Evolutionary conservation across 768 basidiomycete species (phyloP).

Genomic region (Tylopilus plumbeoviolaceoides): DNA sequence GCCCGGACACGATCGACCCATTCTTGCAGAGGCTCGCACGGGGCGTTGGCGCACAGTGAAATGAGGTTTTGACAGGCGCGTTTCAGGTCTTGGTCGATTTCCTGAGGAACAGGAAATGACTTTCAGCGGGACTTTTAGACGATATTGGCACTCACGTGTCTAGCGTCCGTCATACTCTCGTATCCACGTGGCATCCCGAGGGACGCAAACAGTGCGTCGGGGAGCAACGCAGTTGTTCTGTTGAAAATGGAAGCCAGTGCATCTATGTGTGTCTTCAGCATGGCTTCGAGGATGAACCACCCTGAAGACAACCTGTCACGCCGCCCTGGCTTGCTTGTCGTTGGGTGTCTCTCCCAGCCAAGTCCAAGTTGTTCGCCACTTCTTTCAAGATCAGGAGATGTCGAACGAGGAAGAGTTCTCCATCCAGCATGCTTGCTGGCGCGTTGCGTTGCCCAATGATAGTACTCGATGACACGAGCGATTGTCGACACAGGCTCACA

Average conservation of each 20-base stretch:
- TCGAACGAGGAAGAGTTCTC: slow-evolving; percentile 81
- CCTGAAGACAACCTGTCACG: slow-evolving; percentile 48
- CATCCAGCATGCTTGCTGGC: slow-evolving; percentile 54
- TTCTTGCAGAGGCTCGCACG: slow-evolving; percentile 55
- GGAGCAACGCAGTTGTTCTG: slow-evolving; percentile 42
- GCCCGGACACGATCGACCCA: slow-evolving; percentile 57
- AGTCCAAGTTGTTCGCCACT: slow-evolving; percentile 70
- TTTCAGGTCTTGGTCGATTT: slow-evolving; percentile 84
- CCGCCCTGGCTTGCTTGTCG: slow-evolving; percentile 43
- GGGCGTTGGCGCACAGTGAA: slow-evolving; percentile 48
- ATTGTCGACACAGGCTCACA: slow-evolving; percentile 74
- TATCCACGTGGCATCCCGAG: slow-evolving; percentile 60
- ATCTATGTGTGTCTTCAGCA: slow-evolving; percentile 18
- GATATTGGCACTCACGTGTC: slow-evolving; percentile 49
- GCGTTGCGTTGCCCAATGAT: slow-evolving; percentile 50
- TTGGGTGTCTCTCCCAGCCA: slow-evolving; percentile 48
- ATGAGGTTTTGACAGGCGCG: slow-evolving; percentile 85
- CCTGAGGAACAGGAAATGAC: slow-evolving; percentile 39
- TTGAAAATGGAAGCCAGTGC: slow-evolving; percentile 31
- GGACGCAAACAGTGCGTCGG: slow-evolving; percentile 66
- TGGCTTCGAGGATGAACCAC: neutral
- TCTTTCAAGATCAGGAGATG: slow-evolving; percentile 93
- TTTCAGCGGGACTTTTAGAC: neutral
- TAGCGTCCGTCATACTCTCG: slow-evolving; percentile 66
- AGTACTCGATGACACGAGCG: slow-evolving; percentile 71